Evolutionary conservation across 345 rosid species (phyloP).

Genomic region (Turritis glabra): DNA sequence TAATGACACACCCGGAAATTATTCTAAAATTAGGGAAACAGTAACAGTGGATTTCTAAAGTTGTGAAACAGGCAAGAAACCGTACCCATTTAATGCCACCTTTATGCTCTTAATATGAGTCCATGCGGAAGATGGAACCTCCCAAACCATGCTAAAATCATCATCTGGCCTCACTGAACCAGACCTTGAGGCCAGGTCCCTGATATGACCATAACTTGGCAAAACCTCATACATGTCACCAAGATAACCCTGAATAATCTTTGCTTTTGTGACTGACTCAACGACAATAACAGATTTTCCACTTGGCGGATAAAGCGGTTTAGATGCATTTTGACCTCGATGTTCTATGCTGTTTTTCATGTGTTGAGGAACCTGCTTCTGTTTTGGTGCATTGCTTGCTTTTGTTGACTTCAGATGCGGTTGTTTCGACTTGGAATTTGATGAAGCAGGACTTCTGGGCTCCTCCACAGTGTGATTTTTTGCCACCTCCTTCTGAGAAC

Average conservation of each 20-base stretch:
- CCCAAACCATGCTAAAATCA: conserved; percentile 99
- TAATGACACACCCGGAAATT: conserved; percentile 1
- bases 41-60: not conserved
- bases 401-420: conserved; percentile 43
- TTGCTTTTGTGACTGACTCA: conserved; percentile 91
- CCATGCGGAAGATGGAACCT: conserved; percentile 97
- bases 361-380: conserved; percentile 42
- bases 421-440: conserved; percentile 44
- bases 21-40: conserved; percentile 8
- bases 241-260: conserved; percentile 90
- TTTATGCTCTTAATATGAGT: conserved; percentile 95
- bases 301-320: conserved; percentile 73
- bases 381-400: conserved; percentile 37
- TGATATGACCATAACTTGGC: conserved; percentile 95
- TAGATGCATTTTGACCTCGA: conserved; percentile 44
- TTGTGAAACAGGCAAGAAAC: conserved; percentile 20
- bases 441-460: conserved; percentile 41
- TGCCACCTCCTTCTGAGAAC: conserved; percentile 47
- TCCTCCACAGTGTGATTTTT: conserved; percentile 29
- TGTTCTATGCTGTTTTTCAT: conserved; percentile 43
- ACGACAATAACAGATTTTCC: conserved; percentile 92
- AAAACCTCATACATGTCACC: conserved; percentile 89
- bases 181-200: conserved; percentile 95
- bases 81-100: conserved; percentile 82
- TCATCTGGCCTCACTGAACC: conserved; percentile 98